Evolutionary conservation across 192 early-diverging fungal genomes (phyloP).

Genomic region (Coemansia sp.): DNA sequence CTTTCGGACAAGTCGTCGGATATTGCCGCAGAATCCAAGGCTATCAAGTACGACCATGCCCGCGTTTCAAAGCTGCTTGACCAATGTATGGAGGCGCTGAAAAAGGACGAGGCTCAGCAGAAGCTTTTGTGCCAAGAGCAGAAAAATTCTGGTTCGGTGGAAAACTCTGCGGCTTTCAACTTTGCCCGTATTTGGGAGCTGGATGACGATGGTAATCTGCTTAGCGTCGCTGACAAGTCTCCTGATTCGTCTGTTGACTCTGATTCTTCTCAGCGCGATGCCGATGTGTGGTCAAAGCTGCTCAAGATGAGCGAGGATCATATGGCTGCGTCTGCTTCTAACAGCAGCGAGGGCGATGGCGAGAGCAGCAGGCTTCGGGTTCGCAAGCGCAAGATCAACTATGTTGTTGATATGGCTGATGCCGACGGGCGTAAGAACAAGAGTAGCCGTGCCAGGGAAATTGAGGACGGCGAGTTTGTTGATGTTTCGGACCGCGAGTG

Average conservation of each 20-base stretch:
- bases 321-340: neutral
- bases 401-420: neutral
- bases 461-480: slow-evolving; percentile 13
- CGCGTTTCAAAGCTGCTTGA: slow-evolving; percentile 22
- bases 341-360: neutral
- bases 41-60: slow-evolving; percentile 26
- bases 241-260: neutral
- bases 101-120: slow-evolving; percentile 1
- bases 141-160: neutral
- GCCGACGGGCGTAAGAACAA: neutral
- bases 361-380: slow-evolving; percentile 19
- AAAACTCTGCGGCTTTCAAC: slow-evolving; percentile 11
- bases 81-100: slow-evolving; percentile 23
- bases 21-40: neutral
- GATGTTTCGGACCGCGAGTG: neutral
- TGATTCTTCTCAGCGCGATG: neutral
- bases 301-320: slow-evolving; percentile 6
- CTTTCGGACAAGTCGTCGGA: slow-evolving; percentile 66
- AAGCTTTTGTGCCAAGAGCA: neutral
- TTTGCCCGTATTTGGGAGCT: slow-evolving; percentile 36
- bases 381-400: slow-evolving; percentile 43
- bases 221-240: neutral
- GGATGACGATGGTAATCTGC: slow-evolving; percentile 2
- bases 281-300: slow-evolving; percentile 26
- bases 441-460: neutral